A percentile compares a stretch with the other conserved stretches of the same genome.
phyloP scores from a whole-genome alignment of 108 stramenopile species.

The Nitzschia inconspicua region DNA sequence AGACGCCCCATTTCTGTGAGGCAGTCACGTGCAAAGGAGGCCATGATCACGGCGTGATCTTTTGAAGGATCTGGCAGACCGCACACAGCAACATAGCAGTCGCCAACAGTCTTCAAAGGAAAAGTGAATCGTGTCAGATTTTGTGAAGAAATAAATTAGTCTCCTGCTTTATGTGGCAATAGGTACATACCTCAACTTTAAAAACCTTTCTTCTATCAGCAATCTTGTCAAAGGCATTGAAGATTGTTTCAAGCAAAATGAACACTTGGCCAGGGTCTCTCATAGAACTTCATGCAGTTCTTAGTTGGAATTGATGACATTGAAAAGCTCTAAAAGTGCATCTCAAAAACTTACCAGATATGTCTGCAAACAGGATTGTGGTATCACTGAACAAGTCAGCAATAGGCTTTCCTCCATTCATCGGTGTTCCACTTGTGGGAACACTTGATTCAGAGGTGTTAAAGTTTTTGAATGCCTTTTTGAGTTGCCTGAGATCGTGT shows the following conservation, averaged over 20 bases:
- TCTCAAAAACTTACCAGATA: constrained; percentile 49
- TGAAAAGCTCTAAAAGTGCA: constrained; percentile 4
- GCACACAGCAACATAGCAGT: constrained; percentile 43
- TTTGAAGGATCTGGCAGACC: constrained; percentile 4
- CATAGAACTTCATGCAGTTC: constrained; percentile 22
- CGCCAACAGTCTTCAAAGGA: no score
- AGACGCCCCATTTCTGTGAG: background rate
- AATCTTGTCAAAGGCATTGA: constrained; percentile 37
- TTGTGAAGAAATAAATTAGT: no score
- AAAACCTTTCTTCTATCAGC: constrained; percentile 38
- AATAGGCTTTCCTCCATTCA: background rate
- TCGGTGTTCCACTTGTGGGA: no score
- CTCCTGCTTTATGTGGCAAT: background rate
- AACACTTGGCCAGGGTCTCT: constrained; percentile 40
- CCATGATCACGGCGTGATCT: constrained; percentile 1
- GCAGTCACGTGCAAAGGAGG: constrained; percentile 8
- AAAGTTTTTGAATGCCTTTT: no score
- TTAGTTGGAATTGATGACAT: no score
- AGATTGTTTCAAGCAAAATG: constrained; percentile 38
- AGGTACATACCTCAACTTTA: constrained; percentile 39
- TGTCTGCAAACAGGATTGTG: constrained; percentile 31
- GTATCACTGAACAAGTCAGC: constrained; percentile 37
- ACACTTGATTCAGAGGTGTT: no score
- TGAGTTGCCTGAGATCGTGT: no score
- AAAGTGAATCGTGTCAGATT: no score